These are phyloP conservation scores for Scheffersomyces amazonensis DNA, from an alignment of 805 yeast species.

Conservation along the genomic window DNA sequence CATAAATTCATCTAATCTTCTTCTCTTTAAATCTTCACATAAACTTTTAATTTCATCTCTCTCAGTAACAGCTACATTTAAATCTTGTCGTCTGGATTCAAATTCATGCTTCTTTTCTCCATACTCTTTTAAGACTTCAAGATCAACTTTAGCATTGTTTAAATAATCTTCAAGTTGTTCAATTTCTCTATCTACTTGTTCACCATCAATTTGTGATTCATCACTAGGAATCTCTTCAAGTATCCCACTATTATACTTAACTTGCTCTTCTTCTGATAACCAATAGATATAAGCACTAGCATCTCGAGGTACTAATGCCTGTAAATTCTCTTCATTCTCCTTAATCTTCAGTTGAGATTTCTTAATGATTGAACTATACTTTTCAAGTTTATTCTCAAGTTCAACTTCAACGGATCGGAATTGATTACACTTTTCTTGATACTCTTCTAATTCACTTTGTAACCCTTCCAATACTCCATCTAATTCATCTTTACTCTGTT, in stretches of 20 bases:
- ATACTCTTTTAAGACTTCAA: slow-evolving; percentile 76
- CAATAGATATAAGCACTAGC: slow-evolving; percentile 48
- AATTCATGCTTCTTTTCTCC: slow-evolving; percentile 65
- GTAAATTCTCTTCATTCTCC: slow-evolving; percentile 38
- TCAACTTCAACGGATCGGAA: slow-evolving; percentile 67
- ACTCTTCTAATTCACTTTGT: slow-evolving; percentile 27
- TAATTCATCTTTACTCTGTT: slow-evolving; percentile 35
- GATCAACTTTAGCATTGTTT: slow-evolving; percentile 59
- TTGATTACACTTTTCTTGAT: slow-evolving; percentile 48
- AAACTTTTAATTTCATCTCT: slow-evolving; percentile 63
- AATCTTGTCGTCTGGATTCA: slow-evolving; percentile 56
- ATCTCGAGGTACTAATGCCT: slow-evolving; percentile 51
- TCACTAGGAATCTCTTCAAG: slow-evolving; percentile 45
- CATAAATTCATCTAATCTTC: slow-evolving; percentile 86
- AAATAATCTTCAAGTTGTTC: slow-evolving; percentile 53
- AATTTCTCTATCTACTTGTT: slow-evolving; percentile 49
- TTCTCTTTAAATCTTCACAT: slow-evolving; percentile 68
- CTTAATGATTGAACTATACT: slow-evolving; percentile 39
- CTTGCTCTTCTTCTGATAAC: slow-evolving; percentile 41
- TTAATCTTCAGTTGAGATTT: slow-evolving; percentile 38
- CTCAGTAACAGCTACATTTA: slow-evolving; percentile 62
- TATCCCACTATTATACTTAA: slow-evolving; percentile 29
- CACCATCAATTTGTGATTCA: slow-evolving; percentile 52
- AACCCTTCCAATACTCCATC: slow-evolving; percentile 37
- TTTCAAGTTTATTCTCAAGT: slow-evolving; percentile 60